Base-by-base conservation (phyloP, 306 rosid species). In the Cucurbita pepo region DNA sequence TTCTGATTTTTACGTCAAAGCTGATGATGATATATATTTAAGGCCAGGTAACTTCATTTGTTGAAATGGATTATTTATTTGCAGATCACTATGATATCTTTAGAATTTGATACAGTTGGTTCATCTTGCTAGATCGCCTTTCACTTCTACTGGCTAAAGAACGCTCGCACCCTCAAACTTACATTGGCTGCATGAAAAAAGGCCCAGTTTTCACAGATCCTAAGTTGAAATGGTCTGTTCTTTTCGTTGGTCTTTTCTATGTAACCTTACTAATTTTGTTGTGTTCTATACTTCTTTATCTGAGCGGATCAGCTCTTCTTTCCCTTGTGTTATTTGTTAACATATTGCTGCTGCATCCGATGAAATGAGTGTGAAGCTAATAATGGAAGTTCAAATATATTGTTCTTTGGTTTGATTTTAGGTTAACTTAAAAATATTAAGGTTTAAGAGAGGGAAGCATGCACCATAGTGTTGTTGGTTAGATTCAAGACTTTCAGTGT, bases 191-290 rank as follows among this genome's bases (percentile, higher is more conserved):
- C 90, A 89, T 95, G 99, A 95, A 95, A 60, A 95, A 95, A 70
- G 99, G 97, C 48, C 96, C 97, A 11, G 99, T 95, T 51, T 95
- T 95, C 80, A 95, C 96, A 6, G 96, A 89, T 69, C 91, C 99
- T 5, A 95, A 91, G 82, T 88, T 95, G 71, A 95, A 95, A 84
- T 95, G 97, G 99, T 95, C 56, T 75, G 95, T 8, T 43, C 2
- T 43, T 8, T 43, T 43, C 2, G 8, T 43, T 8, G 3, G 16
- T 40, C 58, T 72, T 59, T 43, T 67, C 67, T 12, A 38, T 38
- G 3, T 54, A 13, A 59, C 69, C 62, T 73, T 36, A n/a, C 56
- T 9, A 51, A 34, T 62, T 70, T 62, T 5, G 12, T 36, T 36
- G 37, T 11, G n/a, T 72, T 47, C 22, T 22, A 73, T 30, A 5